Evolutionary conservation across 2,329 filamentous ascomycete species (phyloP).

Genomic region (Alternaria alternata): DNA sequence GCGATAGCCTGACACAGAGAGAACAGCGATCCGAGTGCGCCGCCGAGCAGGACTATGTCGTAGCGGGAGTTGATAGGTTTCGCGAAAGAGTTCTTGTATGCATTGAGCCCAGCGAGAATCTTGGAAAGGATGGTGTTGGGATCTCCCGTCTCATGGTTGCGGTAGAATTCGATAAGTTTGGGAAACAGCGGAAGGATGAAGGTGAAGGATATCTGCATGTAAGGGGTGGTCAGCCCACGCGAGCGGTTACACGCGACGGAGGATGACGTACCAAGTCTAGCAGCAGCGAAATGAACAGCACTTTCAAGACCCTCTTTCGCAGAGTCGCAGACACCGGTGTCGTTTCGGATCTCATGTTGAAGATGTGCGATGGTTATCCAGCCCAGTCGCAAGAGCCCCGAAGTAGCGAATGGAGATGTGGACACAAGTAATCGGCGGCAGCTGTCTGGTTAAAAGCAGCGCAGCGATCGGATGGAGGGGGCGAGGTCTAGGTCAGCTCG

Average conservation of each 20-base stretch:
- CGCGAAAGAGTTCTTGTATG: constrained; percentile 93
- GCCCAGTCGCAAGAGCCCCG: background rate
- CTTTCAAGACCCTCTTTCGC: constrained; percentile 83
- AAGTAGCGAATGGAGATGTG: constrained; percentile 11
- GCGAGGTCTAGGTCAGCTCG: constrained; percentile 17
- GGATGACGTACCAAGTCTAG: constrained; percentile 77
- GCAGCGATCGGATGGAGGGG: constrained; percentile 27
- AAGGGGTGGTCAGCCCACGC: constrained; percentile 16
- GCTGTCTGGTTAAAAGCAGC: constrained; percentile 25
- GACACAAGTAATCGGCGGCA: constrained; percentile 20
- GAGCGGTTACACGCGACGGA: constrained; percentile 18
- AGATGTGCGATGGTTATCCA: constrained; percentile 1
- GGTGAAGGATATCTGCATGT: constrained; percentile 89
- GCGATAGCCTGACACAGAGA: constrained; percentile 91
- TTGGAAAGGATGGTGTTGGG: constrained; percentile 74
- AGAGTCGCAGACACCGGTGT: constrained; percentile 53
- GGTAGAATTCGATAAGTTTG: constrained; percentile 94
- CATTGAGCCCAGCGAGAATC: constrained; percentile 83
- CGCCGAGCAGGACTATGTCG: constrained; percentile 94
- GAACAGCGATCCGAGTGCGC: constrained; percentile 92
- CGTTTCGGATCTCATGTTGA: constrained; percentile 37
- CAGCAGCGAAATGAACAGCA: constrained; percentile 88
- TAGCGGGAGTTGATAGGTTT: constrained; percentile 94
- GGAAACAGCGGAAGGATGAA: constrained; percentile 98
- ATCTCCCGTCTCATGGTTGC: constrained; percentile 74